These are phyloP conservation scores for Pseudogymnoascus sp. DNA, from an alignment of 2,329 filamentous ascomycete species.

Conservation along the genomic window DNA sequence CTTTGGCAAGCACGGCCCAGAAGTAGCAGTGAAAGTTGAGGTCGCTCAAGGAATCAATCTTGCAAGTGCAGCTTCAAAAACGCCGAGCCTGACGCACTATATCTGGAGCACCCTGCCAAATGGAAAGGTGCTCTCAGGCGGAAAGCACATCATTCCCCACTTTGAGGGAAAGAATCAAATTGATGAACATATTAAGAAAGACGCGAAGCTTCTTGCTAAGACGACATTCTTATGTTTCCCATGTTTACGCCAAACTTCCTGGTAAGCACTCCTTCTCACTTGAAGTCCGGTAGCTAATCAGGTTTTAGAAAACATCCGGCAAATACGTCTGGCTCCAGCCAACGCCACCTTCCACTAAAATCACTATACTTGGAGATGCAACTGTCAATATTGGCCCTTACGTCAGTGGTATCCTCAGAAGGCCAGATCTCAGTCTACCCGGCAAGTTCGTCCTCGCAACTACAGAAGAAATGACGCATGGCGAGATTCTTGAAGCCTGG, in stretches of 20 bases:
- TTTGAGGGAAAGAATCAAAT: constrained; percentile 30
- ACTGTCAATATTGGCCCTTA: constrained; percentile 30
- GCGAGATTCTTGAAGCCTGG: constrained; percentile 29
- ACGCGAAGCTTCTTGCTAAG: constrained; percentile 29
- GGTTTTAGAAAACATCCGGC: constrained; percentile 17
- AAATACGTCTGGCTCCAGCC: constrained; percentile 28
- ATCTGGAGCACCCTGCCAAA: constrained; percentile 38
- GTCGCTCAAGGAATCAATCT: constrained; percentile 39
- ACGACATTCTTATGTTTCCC: constrained; percentile 33
- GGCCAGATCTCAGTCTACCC: constrained; percentile 25
- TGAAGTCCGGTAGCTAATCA: neutral
- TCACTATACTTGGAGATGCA: constrained; percentile 29
- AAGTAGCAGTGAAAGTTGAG: constrained; percentile 33
- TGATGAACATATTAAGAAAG: constrained; percentile 30
- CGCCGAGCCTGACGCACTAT: constrained; percentile 35
- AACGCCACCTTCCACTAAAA: constrained; percentile 21
- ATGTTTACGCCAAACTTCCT: constrained; percentile 24
- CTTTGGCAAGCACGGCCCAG: constrained; percentile 32
- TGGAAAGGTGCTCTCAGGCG: constrained; percentile 29
- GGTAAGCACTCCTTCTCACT: constrained; percentile 15
- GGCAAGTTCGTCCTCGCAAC: constrained; percentile 27
- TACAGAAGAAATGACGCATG: constrained; percentile 21
- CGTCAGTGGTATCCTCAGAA: constrained; percentile 26
- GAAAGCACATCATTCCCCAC: constrained; percentile 32
- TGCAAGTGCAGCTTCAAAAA: constrained; percentile 35